Evolutionary conservation across 2,329 filamentous ascomycete species (phyloP), one percentile per base, ranked within the genome.

Genomic region (Fusarium sp.): DNA sequence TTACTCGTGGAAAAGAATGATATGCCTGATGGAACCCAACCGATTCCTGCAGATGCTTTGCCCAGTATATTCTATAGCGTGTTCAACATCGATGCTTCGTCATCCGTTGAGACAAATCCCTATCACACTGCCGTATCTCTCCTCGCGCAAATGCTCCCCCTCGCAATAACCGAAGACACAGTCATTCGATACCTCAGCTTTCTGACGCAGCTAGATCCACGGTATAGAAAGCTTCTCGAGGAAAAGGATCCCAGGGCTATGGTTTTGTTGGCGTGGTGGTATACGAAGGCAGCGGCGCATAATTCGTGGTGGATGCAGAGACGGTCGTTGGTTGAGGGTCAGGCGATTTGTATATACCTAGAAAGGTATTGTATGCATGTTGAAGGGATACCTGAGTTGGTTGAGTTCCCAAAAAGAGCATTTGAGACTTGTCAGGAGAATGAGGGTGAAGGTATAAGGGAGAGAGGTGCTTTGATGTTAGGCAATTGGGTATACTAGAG

Each of bases 211-310:
- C 79, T 87, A 47, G 78, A 81, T 18, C 73, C 79, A 1, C 76
- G 77, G 0, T 88, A 83, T 67, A 78, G 80, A 13, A 51, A 47
- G 0, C 63, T 88, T n/a, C 70, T 90, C 1, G 75, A 81, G 45
- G 37, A 65, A 0, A 88, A 86, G 62, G 87, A 90, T 44, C 76
- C 83, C 1, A 78, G 81, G 30, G 87, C 86, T 0, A 71, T 90
- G 62, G 72, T 89, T 12, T 69, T 90, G 36, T 74, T 89, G n/a
- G 80, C 83, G 0, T 86, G 84, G 75, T 90, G 86, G 86, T 86
- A 84, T 73, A 82, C 83, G 11, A 83, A 84, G 63, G 73, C 85
- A 15, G 80, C 78, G 15, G 72, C 77, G 13, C 74, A 77, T 26
- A 71, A 77, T 11, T 61, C 70, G 3, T 88, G 85, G 86, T 88